Evolutionary conservation across 2,329 filamentous ascomycete genomes (phyloP), one percentile per base, ranked within the genome.

Genomic region (Pseudogymnoascus sp.): DNA sequence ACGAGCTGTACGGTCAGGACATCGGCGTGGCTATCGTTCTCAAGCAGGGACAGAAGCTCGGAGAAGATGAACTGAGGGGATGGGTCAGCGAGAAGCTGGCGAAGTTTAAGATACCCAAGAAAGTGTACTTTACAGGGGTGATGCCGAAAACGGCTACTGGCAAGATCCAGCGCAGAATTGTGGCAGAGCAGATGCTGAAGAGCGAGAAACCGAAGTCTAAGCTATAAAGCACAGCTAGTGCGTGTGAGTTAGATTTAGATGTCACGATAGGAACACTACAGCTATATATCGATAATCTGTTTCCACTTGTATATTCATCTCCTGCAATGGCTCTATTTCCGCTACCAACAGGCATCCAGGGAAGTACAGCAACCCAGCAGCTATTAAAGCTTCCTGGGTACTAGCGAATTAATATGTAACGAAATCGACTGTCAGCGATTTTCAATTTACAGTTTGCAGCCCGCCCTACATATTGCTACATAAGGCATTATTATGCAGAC

Each of bases 81-180:
- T 96, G 87, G 83, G 83, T 93, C 68, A 79, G 78, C 0, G 84
- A 88, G 65, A 87, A 84, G 71, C 78, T 92, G 66, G 88, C 88
- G 65, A 92, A 90, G 76, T 95, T 95, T 76, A 96, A 96, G 79
- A 82, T 92, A 44, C 91, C 91, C 1, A 93, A 90, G 79, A 87
- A 90, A 81, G 88, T 90, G 36, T 95, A 89, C 79, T 92, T 95
- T 70, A 90, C 90, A 36, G 83, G 91, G 64, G 78, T 87, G 68
- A 96, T 96, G 86, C 91, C 91, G 67, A 96, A 96, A 82, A 93
- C 91, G 3, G 90, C 91, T n/a, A 96, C 91, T 5, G 91, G 91
- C 63, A 96, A 96, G 80, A 89, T 96, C 65, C 91, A 96, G 77
- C 80, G 91, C 66, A 83, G 90, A 66, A 90, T 93, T 71, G 90